Evolutionary conservation across 129 eudicot genomes (phyloP).

Genomic region (Chrysanthemum makinoi): DNA sequence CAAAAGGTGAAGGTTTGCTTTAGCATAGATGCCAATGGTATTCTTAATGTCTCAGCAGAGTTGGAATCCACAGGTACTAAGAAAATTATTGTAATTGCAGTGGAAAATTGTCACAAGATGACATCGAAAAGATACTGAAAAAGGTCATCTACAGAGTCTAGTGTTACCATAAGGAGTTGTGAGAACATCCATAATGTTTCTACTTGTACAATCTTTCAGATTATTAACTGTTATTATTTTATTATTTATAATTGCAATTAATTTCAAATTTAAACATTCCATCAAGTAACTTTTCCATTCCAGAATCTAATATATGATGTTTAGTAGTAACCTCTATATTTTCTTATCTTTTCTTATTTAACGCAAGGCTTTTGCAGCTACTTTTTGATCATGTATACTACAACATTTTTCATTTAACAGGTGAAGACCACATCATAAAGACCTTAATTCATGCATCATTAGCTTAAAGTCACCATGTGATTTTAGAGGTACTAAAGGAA

Average conservation of each 20-base stretch:
- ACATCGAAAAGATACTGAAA: slow-evolving; percentile 6
- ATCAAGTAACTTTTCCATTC: too few species aligned
- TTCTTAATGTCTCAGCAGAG: background rate
- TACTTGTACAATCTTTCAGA: background rate
- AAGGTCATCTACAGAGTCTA: background rate
- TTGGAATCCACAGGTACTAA: slow-evolving; percentile 5
- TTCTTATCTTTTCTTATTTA: too few species aligned
- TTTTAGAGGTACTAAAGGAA: too few species aligned
- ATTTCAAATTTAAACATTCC: background rate
- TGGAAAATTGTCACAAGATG: slow-evolving; percentile 3
- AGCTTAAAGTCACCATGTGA: too few species aligned
- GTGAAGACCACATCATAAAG: too few species aligned
- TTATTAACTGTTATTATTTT: background rate
- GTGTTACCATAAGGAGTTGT: background rate
- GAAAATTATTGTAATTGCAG: background rate
- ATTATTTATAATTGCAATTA: background rate
- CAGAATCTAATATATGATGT: too few species aligned
- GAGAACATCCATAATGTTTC: background rate
- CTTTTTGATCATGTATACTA: too few species aligned
- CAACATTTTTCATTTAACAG: too few species aligned
- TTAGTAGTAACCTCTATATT: too few species aligned
- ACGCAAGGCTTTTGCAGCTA: too few species aligned
- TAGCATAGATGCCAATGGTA: background rate
- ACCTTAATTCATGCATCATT: too few species aligned
- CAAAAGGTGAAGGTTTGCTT: slow-evolving; percentile 7